These are phyloP conservation scores for Dendrostoma leiphaemia DNA, from an alignment of 2,329 filamentous ascomycete species.

Conservation along the genomic window DNA sequence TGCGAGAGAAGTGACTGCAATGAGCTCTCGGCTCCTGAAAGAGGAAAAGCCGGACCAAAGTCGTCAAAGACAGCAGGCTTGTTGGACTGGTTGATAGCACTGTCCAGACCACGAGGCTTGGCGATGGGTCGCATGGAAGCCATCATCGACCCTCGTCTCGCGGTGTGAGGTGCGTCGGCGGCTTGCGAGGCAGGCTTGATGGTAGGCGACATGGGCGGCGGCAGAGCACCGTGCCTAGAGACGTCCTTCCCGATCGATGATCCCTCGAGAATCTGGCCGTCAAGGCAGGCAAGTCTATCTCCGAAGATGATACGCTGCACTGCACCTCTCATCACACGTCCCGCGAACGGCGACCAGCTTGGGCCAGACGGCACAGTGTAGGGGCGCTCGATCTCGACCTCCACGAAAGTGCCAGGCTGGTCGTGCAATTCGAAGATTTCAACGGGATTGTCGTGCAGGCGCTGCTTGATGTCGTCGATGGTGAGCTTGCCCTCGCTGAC, in stretches of 20 bases:
- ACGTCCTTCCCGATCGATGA: constrained; percentile 68
- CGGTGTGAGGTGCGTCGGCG: constrained; percentile 26
- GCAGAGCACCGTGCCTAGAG: constrained; percentile 62
- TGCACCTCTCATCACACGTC: constrained; percentile 65
- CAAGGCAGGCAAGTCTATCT: constrained; percentile 71
- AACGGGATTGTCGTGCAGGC: constrained; percentile 76
- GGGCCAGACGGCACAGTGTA: constrained; percentile 54
- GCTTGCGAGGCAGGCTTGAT: constrained; percentile 45
- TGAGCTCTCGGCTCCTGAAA: constrained; percentile 55
- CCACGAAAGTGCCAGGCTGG: constrained; percentile 69
- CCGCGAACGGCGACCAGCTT: constrained; percentile 70
- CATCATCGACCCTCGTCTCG: constrained; percentile 33
- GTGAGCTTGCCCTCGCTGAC: constrained; percentile 72
- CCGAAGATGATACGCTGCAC: constrained; percentile 76
- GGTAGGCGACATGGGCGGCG: constrained; percentile 53
- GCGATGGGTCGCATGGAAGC: constrained; percentile 31
- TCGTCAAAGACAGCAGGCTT: constrained; percentile 38
- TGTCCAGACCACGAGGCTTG: constrained; percentile 34
- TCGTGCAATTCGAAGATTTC: constrained; percentile 81
- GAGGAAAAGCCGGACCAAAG: constrained; percentile 43
- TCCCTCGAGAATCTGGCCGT: constrained; percentile 60
- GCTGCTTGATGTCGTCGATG: constrained; percentile 68
- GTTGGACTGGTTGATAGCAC: constrained; percentile 26
- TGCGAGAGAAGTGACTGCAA: constrained; percentile 72
- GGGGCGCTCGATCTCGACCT: constrained; percentile 73